Evolutionary conservation across 306 rosid species (phyloP).

Genomic region (Dryas alaskensis): DNA sequence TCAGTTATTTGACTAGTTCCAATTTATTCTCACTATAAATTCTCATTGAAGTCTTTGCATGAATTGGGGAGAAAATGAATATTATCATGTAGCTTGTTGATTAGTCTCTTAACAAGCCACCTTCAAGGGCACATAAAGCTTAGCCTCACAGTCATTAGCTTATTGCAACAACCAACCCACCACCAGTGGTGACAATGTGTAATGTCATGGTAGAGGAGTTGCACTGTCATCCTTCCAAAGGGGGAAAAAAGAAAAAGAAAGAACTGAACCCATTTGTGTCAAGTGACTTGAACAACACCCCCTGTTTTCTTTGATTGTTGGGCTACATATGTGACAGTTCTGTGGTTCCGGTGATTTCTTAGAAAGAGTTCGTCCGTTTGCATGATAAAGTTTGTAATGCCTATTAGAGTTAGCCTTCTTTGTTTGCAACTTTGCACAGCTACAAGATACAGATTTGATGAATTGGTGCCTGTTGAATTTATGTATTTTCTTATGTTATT

Average conservation of each 20-base stretch:
- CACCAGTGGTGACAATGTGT: not conserved
- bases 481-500: not conserved
- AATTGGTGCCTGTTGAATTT: not conserved
- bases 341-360: not conserved
- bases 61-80: not conserved
- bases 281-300: not conserved
- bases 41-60: not conserved
- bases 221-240: not conserved
- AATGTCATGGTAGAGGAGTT: not conserved
- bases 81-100: not conserved
- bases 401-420: not conserved
- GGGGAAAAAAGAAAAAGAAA: not conserved
- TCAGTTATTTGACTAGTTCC: not conserved
- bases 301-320: not conserved
- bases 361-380: not conserved
- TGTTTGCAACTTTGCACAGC: too few species aligned
- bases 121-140: not conserved
- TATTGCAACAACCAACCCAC: not conserved
- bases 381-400: not conserved
- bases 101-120: not conserved
- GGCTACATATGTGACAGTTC: not conserved
- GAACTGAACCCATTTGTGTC: not conserved
- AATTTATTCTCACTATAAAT: not conserved
- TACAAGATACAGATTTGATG: not conserved
- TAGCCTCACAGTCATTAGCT: not conserved